Percentiles rank a stretch among this genome's conserved stretches.
phyloP scores from a whole-genome alignment of 2,329 filamentous ascomycete genomes.

The Colletotrichum neosansevieriae region DNA sequence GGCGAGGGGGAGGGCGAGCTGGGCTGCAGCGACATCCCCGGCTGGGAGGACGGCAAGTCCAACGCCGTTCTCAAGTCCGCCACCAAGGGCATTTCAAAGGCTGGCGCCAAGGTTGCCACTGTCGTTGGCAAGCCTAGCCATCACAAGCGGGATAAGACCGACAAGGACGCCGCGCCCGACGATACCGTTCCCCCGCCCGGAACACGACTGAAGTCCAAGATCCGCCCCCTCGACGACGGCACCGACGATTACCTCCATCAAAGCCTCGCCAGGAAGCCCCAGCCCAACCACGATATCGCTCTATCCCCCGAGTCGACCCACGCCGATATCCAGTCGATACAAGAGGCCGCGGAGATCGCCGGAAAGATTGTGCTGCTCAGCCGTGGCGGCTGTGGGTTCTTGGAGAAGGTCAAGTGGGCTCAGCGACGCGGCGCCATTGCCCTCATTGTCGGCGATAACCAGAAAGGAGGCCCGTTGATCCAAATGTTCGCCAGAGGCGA shows the following conservation, averaged over 20 bases:
- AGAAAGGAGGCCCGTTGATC: conserved; percentile 87
- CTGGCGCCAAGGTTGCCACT: conserved; percentile 45
- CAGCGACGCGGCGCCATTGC: conserved; percentile 90
- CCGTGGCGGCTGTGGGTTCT: conserved; percentile 92
- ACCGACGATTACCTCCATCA: conserved; percentile 88
- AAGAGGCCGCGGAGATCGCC: conserved; percentile 91
- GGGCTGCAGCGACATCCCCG: conserved; percentile 93
- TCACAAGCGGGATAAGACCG: conserved; percentile 51
- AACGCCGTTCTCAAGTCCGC: conserved; percentile 58
- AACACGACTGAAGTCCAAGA: conserved; percentile 45
- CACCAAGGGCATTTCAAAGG: conserved; percentile 45
- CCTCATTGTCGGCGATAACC: conserved; percentile 93
- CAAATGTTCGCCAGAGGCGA: conserved; percentile 99
- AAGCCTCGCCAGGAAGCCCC: conserved; percentile 48
- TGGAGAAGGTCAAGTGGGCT: conserved; percentile 98
- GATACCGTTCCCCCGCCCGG: conserved; percentile 42
- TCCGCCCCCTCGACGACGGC: conserved; percentile 66
- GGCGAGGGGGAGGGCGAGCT: conserved; percentile 83
- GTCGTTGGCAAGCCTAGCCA: conserved; percentile 48
- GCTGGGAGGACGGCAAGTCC: conserved; percentile 77
- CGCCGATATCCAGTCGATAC: conserved; percentile 82
- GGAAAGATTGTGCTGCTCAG: conserved; percentile 94
- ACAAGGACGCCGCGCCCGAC: conserved; percentile 48
- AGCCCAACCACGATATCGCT: conserved; percentile 51
- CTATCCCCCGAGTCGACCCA: conserved; percentile 63